A percentile compares a stretch with the other conserved stretches of the same genome.
These are phyloP conservation scores for Lippia alba DNA, from an alignment of 305 asterid species.

Conservation along the genomic window DNA sequence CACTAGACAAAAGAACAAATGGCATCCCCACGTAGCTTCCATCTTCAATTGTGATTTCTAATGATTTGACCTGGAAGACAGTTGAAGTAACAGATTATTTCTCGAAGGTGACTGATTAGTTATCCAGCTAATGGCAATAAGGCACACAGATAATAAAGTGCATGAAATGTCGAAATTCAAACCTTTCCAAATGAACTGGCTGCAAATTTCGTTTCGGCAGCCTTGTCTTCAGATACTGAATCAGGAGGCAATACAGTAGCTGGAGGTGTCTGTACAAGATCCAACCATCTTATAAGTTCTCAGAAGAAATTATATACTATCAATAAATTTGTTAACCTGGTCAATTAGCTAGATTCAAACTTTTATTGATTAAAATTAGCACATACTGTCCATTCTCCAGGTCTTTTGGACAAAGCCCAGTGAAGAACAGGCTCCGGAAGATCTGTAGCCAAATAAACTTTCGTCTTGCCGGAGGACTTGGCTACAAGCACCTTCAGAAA, in stretches of 20 bases:
- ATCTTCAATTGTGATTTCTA: conserved; percentile 80
- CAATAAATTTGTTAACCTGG: conserved; percentile 16
- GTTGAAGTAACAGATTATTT: conserved; percentile 32
- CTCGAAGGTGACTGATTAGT: conserved; percentile 17
- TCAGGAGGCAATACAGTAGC: conserved; percentile 73
- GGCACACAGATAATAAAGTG: conserved; percentile 28
- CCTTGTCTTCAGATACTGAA: conserved; percentile 67
- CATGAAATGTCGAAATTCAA: conserved; percentile 29
- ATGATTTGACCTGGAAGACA: conserved; percentile 73
- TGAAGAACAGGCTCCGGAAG: conserved; percentile 83
- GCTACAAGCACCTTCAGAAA: conserved; percentile 75
- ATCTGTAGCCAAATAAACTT: conserved; percentile 83
- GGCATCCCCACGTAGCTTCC: conserved; percentile 89
- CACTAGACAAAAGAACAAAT: conserved; percentile 85
- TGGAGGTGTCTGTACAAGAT: conserved; percentile 75
- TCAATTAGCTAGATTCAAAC: conserved; percentile 16
- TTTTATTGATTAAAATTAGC: conserved; percentile 19
- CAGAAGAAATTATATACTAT: conserved; percentile 16
- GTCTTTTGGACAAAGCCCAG: conserved; percentile 91
- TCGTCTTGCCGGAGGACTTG: conserved; percentile 63
- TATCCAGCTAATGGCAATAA: conserved; percentile 22
- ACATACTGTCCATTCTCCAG: conserved; percentile 92
- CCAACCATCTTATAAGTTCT: conserved; percentile 30
- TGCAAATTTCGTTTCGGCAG: conserved; percentile 73
- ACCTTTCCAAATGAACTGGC: conserved; percentile 66